A percentile compares a stretch with the other conserved stretches of the same genome.
Conservation (phyloP, 352 stramenopile genomes). For the Phytophthora idaei region DNA sequence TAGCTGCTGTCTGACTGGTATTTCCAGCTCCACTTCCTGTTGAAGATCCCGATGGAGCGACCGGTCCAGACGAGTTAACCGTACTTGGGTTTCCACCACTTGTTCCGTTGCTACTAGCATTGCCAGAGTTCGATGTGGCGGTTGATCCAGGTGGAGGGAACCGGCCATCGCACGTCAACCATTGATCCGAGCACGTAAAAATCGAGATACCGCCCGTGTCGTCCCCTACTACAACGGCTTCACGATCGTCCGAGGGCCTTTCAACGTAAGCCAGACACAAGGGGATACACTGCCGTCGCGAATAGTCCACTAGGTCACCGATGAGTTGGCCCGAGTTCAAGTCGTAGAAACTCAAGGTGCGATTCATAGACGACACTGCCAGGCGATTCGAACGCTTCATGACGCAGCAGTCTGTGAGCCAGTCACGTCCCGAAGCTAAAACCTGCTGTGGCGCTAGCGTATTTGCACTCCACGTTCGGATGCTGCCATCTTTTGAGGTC, state of each 20-base stretch:
- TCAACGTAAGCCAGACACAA: slow-evolving; percentile 84
- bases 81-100: slow-evolving; percentile 7
- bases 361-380: slow-evolving; percentile 82
- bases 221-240: slow-evolving; percentile 80
- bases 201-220: slow-evolving; percentile 78
- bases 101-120: background rate
- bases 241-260: slow-evolving; percentile 69
- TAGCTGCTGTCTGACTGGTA: slow-evolving; percentile 18
- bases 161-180: slow-evolving; percentile 70
- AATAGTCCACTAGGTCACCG: slow-evolving; percentile 80
- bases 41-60: slow-evolving; percentile 9
- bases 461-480: slow-evolving; percentile 76
- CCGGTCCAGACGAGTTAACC: slow-evolving; percentile 8
- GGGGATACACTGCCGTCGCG: slow-evolving; percentile 75
- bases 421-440: slow-evolving; percentile 72
- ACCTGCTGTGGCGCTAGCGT: slow-evolving; percentile 68
- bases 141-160: slow-evolving; percentile 36
- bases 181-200: slow-evolving; percentile 74
- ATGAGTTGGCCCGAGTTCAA: slow-evolving; percentile 68
- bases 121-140: slow-evolving; percentile 24
- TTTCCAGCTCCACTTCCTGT: slow-evolving; percentile 16
- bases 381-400: slow-evolving; percentile 85
- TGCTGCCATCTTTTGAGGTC: slow-evolving; percentile 74
- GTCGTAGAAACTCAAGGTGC: slow-evolving; percentile 79
- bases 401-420: slow-evolving; percentile 78